These are phyloP conservation scores for Setomelanomma holmii DNA, from an alignment of 2,329 filamentous ascomycete genomes.

Conservation along the genomic window DNA sequence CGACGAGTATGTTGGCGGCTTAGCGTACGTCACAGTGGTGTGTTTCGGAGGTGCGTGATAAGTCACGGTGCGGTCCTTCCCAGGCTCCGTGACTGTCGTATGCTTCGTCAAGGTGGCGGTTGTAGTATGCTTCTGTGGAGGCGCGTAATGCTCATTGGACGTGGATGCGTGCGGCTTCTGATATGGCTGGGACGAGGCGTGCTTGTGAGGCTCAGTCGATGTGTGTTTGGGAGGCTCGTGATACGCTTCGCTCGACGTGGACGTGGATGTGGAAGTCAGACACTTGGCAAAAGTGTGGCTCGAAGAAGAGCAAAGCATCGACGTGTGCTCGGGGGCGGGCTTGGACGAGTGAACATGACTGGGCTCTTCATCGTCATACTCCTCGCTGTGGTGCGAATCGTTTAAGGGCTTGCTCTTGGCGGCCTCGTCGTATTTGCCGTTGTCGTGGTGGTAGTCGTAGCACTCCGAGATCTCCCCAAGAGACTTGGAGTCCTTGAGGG, in stretches of 20 bases:
- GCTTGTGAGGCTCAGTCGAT: background rate
- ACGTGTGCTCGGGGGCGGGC: too few relatives aligned
- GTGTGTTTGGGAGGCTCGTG: background rate
- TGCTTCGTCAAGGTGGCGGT: background rate
- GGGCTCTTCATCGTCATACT: too few relatives aligned
- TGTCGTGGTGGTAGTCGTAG: constrained; percentile 8
- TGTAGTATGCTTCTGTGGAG: constrained; percentile 1
- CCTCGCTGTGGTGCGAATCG: too few relatives aligned
- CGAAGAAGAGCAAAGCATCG: too few relatives aligned
- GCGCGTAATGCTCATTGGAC: background rate
- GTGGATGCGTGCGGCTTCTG: background rate
- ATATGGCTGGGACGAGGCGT: background rate
- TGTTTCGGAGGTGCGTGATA: background rate
- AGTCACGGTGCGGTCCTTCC: too few relatives aligned
- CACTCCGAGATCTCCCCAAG: constrained; percentile 17
- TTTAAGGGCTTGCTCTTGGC: too few relatives aligned
- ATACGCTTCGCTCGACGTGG: background rate
- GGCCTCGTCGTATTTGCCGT: background rate
- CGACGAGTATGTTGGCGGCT: background rate
- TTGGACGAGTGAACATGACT: too few relatives aligned
- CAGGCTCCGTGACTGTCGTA: background rate
- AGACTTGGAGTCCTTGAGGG: constrained; percentile 10
- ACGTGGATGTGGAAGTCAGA: background rate
- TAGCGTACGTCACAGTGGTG: background rate
- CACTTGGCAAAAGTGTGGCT: too few relatives aligned